These are phyloP conservation scores for Chytriomyces hyalinus DNA, from an alignment of 192 early-diverging fungal species.

Conservation along the genomic window DNA sequence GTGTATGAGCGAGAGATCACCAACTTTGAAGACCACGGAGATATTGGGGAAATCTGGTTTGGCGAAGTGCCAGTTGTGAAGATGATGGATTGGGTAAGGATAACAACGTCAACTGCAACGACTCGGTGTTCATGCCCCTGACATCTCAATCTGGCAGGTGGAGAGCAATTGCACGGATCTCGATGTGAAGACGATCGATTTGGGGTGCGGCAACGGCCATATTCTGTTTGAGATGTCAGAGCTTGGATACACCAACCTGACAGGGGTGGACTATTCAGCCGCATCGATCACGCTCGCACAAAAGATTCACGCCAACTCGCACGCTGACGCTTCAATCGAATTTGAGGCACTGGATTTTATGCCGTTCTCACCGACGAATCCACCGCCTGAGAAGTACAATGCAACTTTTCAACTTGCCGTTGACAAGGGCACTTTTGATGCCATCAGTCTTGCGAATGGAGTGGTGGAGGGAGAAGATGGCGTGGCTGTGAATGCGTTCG, in stretches of 20 bases:
- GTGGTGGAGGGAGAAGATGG: background rate
- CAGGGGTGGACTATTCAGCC: constrained; percentile 86
- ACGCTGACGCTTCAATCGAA: constrained; percentile 31
- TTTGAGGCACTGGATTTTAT: constrained; percentile 51
- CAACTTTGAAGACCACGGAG: constrained; percentile 82
- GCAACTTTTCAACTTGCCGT: constrained; percentile 59
- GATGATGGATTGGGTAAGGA: constrained; percentile 86
- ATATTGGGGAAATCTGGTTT: constrained; percentile 94
- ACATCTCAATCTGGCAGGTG: constrained; percentile 17
- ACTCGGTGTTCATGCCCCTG: background rate
- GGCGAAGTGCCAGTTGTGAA: constrained; percentile 82
- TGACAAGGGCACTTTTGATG: constrained; percentile 96
- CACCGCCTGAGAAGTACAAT: constrained; percentile 13
- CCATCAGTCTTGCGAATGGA: constrained; percentile 73
- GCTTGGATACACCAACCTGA: constrained; percentile 71
- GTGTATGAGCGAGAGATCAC: constrained; percentile 79
- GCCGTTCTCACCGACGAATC: constrained; percentile 1
- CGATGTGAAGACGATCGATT: constrained; percentile 69
- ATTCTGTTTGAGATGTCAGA: constrained; percentile 75
- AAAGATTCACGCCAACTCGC: constrained; percentile 56
- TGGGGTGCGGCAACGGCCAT: constrained; percentile 94
- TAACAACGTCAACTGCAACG: background rate
- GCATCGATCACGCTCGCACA: constrained; percentile 75
- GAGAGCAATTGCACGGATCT: constrained; percentile 38
- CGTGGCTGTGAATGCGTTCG: constrained; percentile 30